Base-by-base conservation (phyloP, 2,329 filamentous ascomycete genomes). In the Corniculantispora saksenae region DNA sequence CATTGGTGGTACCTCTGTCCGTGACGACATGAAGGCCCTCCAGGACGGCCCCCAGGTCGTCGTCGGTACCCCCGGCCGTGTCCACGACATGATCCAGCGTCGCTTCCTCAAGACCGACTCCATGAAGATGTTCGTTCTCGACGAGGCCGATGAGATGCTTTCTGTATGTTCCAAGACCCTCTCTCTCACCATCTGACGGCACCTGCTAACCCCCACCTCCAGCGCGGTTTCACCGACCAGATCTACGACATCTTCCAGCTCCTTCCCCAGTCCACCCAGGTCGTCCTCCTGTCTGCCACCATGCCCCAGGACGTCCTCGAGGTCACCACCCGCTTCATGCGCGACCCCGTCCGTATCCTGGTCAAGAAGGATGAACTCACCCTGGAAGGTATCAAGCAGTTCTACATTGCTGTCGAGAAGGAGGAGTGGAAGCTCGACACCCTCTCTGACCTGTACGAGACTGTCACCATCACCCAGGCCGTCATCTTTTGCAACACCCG, bases 131-230 rank as follows among this genome's bases (percentile, higher is more conserved):
- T 85, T 99, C 67, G 94, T 97, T 64, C 85, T 99, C 61, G 95
- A 99, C 73, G 95, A 99, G 81, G 95, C 95, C 65, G 95, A 99
- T 81, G 98, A 97, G 81, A 99, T 99, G 95, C 82, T 99, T 95
- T 99, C 80, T 98, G 94, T 78, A 86, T 93, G n/a, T n/a, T n/a
- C n/a, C n/a, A n/a, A n/a, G n/a, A n/a, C n/a, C n/a, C n/a, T n/a
- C n/a, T n/a, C n/a, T n/a, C n/a, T n/a, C n/a, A n/a, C n/a, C n/a
- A n/a, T n/a, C n/a, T n/a, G n/a, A n/a, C n/a, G n/a, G n/a, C n/a
- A n/a, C n/a, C n/a, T n/a, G n/a, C n/a, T n/a, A n/a, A n/a, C n/a
- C n/a, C n/a, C n/a, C n/a, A n/a, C n/a, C n/a, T n/a, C n/a, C n/a
- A n/a, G 71, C 89, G 94, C 70, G 92, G 21, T 25, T n/a, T 21